Percentiles rank a stretch among this genome's conserved stretches.
Evolutionary conservation across 371 early-diverging fungal genomes (phyloP).

Genomic region (Cokeromyces recurvatus): DNA sequence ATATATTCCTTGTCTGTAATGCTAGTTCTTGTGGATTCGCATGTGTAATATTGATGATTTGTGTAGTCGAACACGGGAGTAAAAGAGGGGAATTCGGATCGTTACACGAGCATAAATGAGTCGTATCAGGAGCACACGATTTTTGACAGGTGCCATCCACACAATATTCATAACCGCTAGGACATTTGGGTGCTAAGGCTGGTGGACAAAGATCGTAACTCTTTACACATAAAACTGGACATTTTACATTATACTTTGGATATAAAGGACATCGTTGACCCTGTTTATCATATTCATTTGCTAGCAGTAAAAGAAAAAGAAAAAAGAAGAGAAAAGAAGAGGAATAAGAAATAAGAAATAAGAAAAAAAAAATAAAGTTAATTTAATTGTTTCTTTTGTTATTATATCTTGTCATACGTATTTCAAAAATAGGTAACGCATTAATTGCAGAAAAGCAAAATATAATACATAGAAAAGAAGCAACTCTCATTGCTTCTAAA

Average conservation of each 20-base stretch:
- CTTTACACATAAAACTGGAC: conserved; percentile 47
- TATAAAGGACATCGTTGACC: conserved; percentile 45
- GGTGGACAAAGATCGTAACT: conserved; percentile 28
- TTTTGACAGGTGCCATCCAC: conserved; percentile 46
- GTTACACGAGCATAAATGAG: conserved; percentile 20
- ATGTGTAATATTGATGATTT: conserved; percentile 36
- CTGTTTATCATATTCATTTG: conserved; percentile 39
- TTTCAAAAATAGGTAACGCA: background rate
- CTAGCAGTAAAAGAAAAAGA: conserved; percentile 1
- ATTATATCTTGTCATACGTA: background rate
- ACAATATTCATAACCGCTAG: conserved; percentile 37
- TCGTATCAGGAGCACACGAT: conserved; percentile 31
- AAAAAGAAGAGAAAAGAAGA: too few relatives aligned
- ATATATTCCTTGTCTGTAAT: conserved; percentile 31
- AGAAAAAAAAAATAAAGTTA: too few relatives aligned
- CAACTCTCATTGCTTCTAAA: too few relatives aligned
- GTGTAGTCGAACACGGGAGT: conserved; percentile 29
- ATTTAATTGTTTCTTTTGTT: too few relatives aligned
- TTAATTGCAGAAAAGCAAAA: background rate
- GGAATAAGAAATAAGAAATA: too few relatives aligned
- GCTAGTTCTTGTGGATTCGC: conserved; percentile 38
- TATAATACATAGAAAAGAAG: background rate
- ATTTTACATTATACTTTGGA: conserved; percentile 28
- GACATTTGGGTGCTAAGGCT: conserved; percentile 30
- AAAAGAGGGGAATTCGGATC: background rate